Evolutionary conservation across 2,329 filamentous ascomycete species (phyloP).

Genomic region (Trichophyton simii): DNA sequence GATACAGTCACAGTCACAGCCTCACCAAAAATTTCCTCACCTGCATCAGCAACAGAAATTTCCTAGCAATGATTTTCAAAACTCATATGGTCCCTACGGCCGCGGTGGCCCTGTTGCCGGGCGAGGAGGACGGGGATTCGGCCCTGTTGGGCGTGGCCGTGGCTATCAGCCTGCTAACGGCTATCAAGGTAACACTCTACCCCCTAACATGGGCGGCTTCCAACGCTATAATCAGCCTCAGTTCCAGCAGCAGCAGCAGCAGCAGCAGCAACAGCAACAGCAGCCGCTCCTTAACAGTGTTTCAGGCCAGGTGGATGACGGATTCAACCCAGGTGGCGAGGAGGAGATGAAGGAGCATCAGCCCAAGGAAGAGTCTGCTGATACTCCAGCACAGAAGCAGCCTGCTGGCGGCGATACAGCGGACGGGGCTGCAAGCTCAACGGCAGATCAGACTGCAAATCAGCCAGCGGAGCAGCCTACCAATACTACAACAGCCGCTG

Average conservation of each 20-base stretch:
- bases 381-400: neutral
- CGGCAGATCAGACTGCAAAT: neutral
- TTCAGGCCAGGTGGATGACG: slow-evolving; percentile 16
- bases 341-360: slow-evolving; percentile 22
- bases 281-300: neutral
- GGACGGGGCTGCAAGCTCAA: neutral
- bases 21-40: slow-evolving; percentile 72
- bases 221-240: slow-evolving; percentile 23
- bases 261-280: neutral
- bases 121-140: slow-evolving; percentile 50
- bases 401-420: neutral
- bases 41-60: slow-evolving; percentile 39
- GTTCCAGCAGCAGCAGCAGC: slow-evolving; percentile 16
- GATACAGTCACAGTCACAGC: slow-evolving; percentile 59
- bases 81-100: slow-evolving; percentile 60
- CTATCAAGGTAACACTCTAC: slow-evolving; percentile 25
- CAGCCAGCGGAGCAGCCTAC: neutral
- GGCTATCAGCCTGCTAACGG: slow-evolving; percentile 20
- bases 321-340: slow-evolving; percentile 25
- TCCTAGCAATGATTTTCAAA: slow-evolving; percentile 52
- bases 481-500: neutral
- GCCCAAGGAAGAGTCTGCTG: slow-evolving; percentile 9
- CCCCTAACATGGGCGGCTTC: slow-evolving; percentile 25
- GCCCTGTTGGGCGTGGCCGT: slow-evolving; percentile 30
- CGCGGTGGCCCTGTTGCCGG: slow-evolving; percentile 40